Base-by-base conservation (phyloP, 352 stramenopile genomes). In the Blastocystis sp. region DNA sequence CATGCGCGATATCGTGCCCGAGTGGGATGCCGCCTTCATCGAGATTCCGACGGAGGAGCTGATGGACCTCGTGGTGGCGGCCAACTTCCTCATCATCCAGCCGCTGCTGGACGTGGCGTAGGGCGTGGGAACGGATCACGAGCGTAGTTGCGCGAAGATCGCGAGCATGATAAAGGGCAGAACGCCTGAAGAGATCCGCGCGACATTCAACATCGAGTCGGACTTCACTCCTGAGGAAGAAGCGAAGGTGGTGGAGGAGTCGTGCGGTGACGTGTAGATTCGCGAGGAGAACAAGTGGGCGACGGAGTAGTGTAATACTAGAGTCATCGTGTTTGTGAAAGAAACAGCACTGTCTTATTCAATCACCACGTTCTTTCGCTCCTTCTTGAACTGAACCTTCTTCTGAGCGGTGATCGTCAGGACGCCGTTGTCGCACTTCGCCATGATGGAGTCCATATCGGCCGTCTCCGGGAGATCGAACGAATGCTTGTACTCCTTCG, bases 241-340 rank as follows among this genome's bases (percentile, higher is more conserved):
- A 91, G 96, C 94, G 41, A 95, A 98, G 92, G 97, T 99, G n/a
- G 59, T 45, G 59, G 34, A 40, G 17, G 23, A 9, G 59, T 14
- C 14, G 11, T 40, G 21, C 23, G 34, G 62, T 84, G 21, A 45
- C 21, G 14, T 41, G 28, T 84, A 84, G 74, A 71, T 84, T 64
- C 94, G 96, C 41, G 96, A 99, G 91, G 96, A 99, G 91, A 99
- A 99, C 94, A 99, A 98, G 92, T 99, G 96, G 97, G 98, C 95
- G 89, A 96, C 99, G 92, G 96, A 99, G 28, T 38, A 60, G 60
- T 77, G 52, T 38, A 23, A 34, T 5, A 60, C 21, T 61, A 61
- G 14, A 28, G 34, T 76, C 9, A 5, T 7, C 7, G 56, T 76
- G 65, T 76, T 76, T 76, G 65, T 76, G 17, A 11, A 67, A 67